Percentiles rank a stretch among this genome's conserved stretches.
phyloP scores from a whole-genome alignment of 345 rosid genomes.

The Erucastrum elatum region DNA sequence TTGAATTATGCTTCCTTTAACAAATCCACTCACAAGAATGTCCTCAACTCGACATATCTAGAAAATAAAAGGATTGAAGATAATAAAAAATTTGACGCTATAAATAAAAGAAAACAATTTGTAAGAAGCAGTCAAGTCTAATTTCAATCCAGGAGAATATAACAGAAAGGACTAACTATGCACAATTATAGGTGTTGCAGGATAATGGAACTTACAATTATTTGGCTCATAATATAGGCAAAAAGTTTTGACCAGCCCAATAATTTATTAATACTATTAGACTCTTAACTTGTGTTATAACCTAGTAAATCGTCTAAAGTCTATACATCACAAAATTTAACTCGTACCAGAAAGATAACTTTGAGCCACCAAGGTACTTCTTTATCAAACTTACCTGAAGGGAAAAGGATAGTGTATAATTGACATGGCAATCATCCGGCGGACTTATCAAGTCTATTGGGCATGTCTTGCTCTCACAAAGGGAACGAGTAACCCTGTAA shows the following conservation, averaged over 20 bases:
- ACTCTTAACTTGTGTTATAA: neutral
- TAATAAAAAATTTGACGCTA: neutral
- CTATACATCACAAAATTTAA: conserved; percentile 14
- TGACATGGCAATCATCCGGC: conserved; percentile 99
- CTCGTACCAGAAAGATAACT: conserved; percentile 5
- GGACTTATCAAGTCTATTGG: conserved; percentile 90
- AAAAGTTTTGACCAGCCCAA: conserved; percentile 10
- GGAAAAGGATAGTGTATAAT: conserved; percentile 85
- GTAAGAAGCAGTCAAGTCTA: conserved; percentile 20
- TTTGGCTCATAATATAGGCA: conserved; percentile 24
- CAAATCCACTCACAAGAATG: conserved; percentile 78
- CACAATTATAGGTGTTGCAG: conserved; percentile 1
- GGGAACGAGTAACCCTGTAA: conserved; percentile 70
- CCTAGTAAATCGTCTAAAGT: neutral
- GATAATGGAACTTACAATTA: neutral
- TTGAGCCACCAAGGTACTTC: conserved; percentile 26
- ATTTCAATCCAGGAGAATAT: conserved; percentile 5
- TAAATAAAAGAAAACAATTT: conserved; percentile 1
- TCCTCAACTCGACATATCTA: conserved; percentile 98
- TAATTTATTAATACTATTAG: neutral
- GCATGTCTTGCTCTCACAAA: conserved; percentile 78
- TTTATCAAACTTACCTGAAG: conserved; percentile 63
- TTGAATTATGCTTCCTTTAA: conserved; percentile 91
- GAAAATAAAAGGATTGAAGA: conserved; percentile 14
- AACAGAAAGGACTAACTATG: neutral